These are phyloP conservation scores for Aspergillus aculeatinus DNA, from an alignment of 2,329 filamentous ascomycete species.

Conservation along the genomic window DNA sequence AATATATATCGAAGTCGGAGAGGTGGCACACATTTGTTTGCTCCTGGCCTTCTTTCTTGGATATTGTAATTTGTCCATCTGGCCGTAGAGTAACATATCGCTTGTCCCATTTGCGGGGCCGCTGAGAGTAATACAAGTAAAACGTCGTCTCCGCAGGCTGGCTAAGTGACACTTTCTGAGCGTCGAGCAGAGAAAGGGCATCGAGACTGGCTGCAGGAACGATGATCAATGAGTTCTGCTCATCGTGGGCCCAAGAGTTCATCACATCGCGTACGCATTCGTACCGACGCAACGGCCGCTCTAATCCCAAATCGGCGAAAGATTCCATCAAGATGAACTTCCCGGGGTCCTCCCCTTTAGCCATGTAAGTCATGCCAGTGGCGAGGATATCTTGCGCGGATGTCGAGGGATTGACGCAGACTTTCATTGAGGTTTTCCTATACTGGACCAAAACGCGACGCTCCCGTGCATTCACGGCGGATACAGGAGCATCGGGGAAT, in stretches of 20 bases:
- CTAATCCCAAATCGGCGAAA: constrained; percentile 72
- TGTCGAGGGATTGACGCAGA: constrained; percentile 74
- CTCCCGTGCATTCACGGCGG: constrained; percentile 77
- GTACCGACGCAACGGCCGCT: constrained; percentile 79
- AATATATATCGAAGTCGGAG: constrained; percentile 90
- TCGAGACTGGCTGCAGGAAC: constrained; percentile 58
- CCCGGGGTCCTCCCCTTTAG: constrained; percentile 62
- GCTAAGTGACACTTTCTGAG: constrained; percentile 61
- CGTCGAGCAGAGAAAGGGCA: constrained; percentile 53
- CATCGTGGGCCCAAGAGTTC: constrained; percentile 87
- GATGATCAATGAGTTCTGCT: constrained; percentile 71
- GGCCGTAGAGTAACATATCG: constrained; percentile 70
- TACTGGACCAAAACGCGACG: constrained; percentile 72
- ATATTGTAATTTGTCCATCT: constrained; percentile 69
- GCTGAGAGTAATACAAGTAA: constrained; percentile 76
- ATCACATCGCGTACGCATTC: constrained; percentile 83
- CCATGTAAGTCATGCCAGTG: constrained; percentile 63
- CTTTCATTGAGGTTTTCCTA: constrained; percentile 64
- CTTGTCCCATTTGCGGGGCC: constrained; percentile 84
- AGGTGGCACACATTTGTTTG: constrained; percentile 73
- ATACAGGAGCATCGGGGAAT: constrained; percentile 70
- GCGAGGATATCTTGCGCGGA: constrained; percentile 71
- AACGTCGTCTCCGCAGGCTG: constrained; percentile 67
- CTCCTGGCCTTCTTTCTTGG: constrained; percentile 76
- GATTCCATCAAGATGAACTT: constrained; percentile 74